Conservation (phyloP, 768 basidiomycete genomes). For the Neoboletus subvelutipes region DNA sequence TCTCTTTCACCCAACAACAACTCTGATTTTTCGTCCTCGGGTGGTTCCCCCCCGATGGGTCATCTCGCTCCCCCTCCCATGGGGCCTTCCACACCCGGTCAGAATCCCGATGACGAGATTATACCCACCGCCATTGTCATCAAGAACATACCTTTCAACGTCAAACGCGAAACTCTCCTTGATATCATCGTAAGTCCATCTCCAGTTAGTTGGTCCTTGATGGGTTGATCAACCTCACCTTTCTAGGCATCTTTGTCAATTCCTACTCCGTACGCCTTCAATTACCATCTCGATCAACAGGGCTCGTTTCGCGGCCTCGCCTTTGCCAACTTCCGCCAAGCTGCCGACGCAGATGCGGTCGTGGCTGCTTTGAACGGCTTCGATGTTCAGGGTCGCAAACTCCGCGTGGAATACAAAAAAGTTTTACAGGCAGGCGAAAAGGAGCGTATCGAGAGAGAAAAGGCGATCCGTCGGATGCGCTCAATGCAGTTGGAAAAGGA, state of each 20-base stretch:
- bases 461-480: slow-evolving; percentile 96
- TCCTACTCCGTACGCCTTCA: slow-evolving; percentile 98
- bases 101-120: slow-evolving; percentile 77
- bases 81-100: slow-evolving; percentile 49
- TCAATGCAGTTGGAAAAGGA: slow-evolving; percentile 95
- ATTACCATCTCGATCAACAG: slow-evolving; percentile 96
- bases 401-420: slow-evolving; percentile 99
- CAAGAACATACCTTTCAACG: slow-evolving; percentile 99
- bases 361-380: slow-evolving; percentile 96
- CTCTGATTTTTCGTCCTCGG: slow-evolving; percentile 85
- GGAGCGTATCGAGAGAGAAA: slow-evolving; percentile 97
- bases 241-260: slow-evolving; percentile 83
- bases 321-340: slow-evolving; percentile 95
- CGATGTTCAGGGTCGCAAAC: slow-evolving; percentile 93
- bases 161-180: slow-evolving; percentile 93
- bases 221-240: slow-evolving; percentile 12
- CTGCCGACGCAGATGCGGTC: slow-evolving; percentile 90
- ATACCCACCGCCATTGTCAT: slow-evolving; percentile 99
- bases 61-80: slow-evolving; percentile 45
- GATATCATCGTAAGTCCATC: slow-evolving; percentile 83
- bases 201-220: not conserved
- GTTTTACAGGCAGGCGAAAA: slow-evolving; percentile 99
- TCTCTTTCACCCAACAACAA: slow-evolving; percentile 84
- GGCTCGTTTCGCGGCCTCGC: slow-evolving; percentile 97
- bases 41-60: slow-evolving; percentile 70